These are phyloP conservation scores for Leishmania lainsoni DNA, from an alignment of 208 protist species.

Conservation along the genomic window DNA sequence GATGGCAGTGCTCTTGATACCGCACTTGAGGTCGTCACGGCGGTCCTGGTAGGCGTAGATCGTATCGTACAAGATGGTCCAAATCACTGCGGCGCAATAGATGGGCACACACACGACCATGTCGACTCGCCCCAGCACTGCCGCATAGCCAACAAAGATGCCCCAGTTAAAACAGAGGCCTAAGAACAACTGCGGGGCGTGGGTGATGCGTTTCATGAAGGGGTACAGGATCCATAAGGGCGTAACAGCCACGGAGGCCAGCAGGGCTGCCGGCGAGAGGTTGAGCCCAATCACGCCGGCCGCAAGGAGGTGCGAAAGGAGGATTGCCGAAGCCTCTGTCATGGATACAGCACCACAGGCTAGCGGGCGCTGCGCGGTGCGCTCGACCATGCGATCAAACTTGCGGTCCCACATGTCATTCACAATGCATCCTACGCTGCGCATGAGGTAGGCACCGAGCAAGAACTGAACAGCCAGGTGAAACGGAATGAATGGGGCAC, in stretches of 20 bases:
- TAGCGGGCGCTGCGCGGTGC: conserved; percentile 68
- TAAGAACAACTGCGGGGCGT: conserved; percentile 77
- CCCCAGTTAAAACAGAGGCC: conserved; percentile 85
- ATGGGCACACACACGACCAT: conserved; percentile 71
- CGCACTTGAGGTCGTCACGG: conserved; percentile 73
- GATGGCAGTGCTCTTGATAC: conserved; percentile 83
- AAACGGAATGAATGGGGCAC: conserved; percentile 77
- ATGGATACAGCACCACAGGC: conserved; percentile 60
- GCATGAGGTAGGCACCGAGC: conserved; percentile 79
- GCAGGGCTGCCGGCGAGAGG: conserved; percentile 68
- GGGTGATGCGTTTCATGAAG: conserved; percentile 87
- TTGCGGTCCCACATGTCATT: conserved; percentile 88
- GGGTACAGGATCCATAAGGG: conserved; percentile 76
- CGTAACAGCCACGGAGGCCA: conserved; percentile 55
- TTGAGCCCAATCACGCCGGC: conserved; percentile 67
- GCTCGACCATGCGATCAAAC: conserved; percentile 76
- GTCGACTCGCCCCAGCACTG: conserved; percentile 79
- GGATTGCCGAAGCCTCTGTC: conserved; percentile 46
- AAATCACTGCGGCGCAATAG: conserved; percentile 69
- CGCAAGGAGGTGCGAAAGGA: conserved; percentile 46
- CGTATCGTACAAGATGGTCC: conserved; percentile 86
- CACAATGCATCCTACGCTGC: conserved; percentile 80
- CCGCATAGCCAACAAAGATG: conserved; percentile 89
- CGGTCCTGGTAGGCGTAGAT: conserved; percentile 87
- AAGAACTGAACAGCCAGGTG: conserved; percentile 72